A percentile compares a stretch with the other conserved stretches of the same genome.
Evolutionary conservation across 805 yeast genomes (phyloP).

Genomic region (Groenewaldozyma tartarivorans): DNA sequence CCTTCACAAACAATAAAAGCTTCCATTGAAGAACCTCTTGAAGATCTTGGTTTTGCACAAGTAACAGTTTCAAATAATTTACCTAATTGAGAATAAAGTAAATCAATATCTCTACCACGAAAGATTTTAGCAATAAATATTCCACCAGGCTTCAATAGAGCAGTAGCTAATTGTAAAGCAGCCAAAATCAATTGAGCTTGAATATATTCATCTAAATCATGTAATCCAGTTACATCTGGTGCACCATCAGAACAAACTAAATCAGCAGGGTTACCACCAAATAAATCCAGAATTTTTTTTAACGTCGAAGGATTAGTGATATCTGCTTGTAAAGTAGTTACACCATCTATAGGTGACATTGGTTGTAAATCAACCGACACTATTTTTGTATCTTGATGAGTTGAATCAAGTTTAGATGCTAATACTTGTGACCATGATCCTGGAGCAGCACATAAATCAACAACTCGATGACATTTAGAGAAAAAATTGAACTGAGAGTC

Average conservation of each 20-base stretch:
- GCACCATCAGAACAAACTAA: slow-evolving; percentile 97
- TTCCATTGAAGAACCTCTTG: slow-evolving; percentile 89
- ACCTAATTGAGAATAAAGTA: slow-evolving; percentile 87
- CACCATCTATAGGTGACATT: slow-evolving; percentile 92
- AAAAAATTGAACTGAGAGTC: slow-evolving; percentile 84
- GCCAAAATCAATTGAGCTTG: slow-evolving; percentile 91
- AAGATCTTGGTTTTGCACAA: slow-evolving; percentile 94
- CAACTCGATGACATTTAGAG: slow-evolving; percentile 67
- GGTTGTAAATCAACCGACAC: slow-evolving; percentile 96
- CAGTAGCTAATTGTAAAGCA: slow-evolving; percentile 85
- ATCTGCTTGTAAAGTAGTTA: slow-evolving; percentile 87
- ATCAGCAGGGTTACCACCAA: slow-evolving; percentile 90
- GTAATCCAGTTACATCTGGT: slow-evolving; percentile 96
- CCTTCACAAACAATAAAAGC: slow-evolving; percentile 90
- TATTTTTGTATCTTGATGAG: slow-evolving; percentile 45
- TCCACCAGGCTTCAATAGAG: slow-evolving; percentile 83
- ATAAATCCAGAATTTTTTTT: slow-evolving; percentile 60
- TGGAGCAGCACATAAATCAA: slow-evolving; percentile 97
- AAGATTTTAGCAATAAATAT: slow-evolving; percentile 92
- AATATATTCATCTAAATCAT: slow-evolving; percentile 92
- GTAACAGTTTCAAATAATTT: slow-evolving; percentile 75
- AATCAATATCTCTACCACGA: slow-evolving; percentile 91
- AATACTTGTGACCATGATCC: slow-evolving; percentile 98
- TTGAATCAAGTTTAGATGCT: slow-evolving; percentile 42
- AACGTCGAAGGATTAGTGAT: slow-evolving; percentile 93